Evolutionary conservation across 352 stramenopile species (phyloP), one percentile per base, ranked within the genome.

Genomic region (Globisporangium cystogenes): DNA sequence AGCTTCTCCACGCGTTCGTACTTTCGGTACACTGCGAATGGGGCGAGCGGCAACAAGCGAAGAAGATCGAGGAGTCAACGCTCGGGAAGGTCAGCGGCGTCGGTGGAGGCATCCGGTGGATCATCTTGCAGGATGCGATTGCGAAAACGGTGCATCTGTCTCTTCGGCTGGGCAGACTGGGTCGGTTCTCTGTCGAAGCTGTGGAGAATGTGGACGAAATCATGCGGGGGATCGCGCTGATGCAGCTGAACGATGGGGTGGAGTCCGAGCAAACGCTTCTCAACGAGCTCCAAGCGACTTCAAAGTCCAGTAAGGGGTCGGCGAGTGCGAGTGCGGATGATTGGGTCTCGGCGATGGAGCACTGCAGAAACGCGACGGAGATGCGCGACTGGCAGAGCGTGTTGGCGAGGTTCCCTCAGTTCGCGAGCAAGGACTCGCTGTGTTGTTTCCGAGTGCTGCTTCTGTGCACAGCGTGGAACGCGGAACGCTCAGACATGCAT

Each of bases 171-270:
- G 80, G 78, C 43, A 75, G 83, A 61, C 67, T 74, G 24, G 72
- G 76, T 7, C 74, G 72, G 18, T 45, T 88, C 3, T 84, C 76
- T n/a, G 72, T 87, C 14, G 76, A 90, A 45, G 57, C 71, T 7
- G 78, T 92, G n/a, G 79, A 94, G 51, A 70, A 80, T 18, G 71
- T 91, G 2, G 83, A 94, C 48, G 81, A 92, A 3, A 76, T 92
- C 27, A 72, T 94, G 60, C 74, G 76, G 35, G 64, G 67, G 27
- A 53, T 94, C 48, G 79, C 79, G 53, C 50, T 94, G 16, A 85
- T 92, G 67, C 81, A 94, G 51, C 62, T 94, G 24, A 92, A 94
- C 43, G 71, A 87, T 60, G 68, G 60, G 1, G 67, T 74, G 27
- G 74, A 88, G 20, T 55, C 73, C 3, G 72, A 86, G 35, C 67